Evolutionary conservation across 768 basidiomycete species (phyloP).

Genomic region (Pulveroboletus sp.): DNA sequence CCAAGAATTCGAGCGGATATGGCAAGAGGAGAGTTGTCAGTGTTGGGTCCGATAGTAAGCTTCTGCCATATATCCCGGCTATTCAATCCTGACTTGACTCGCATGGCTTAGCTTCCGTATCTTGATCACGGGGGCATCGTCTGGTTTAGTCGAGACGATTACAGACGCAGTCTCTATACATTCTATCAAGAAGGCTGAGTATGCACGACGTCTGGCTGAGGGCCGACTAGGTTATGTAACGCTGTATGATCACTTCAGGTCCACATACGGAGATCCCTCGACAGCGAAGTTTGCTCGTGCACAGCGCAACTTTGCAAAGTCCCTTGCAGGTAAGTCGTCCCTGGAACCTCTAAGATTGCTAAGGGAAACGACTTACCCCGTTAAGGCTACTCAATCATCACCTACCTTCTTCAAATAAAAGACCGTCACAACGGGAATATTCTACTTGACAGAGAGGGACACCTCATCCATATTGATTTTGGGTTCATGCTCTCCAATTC

Average conservation of each 20-base stretch:
- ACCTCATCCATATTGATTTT: conserved; percentile 95
- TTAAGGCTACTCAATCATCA: conserved; percentile 87
- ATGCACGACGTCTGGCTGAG: conserved; percentile 79
- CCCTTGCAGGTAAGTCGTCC: conserved; percentile 61
- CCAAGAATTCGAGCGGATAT: conserved; percentile 87
- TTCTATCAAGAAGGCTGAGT: conserved; percentile 98
- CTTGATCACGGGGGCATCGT: conserved; percentile 86
- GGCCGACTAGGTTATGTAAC: conserved; percentile 85
- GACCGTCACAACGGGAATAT: conserved; percentile 99
- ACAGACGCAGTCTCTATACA: conserved; percentile 98
- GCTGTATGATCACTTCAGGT: conserved; percentile 86
- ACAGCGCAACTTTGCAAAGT: conserved; percentile 91
- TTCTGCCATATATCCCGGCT: not conserved
- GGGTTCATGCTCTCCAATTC: conserved; percentile 98
- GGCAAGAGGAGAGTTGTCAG: conserved; percentile 87
- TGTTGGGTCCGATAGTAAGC: conserved; percentile 93
- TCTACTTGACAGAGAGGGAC: conserved; percentile 90
- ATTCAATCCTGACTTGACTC: not conserved
- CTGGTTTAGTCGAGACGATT: conserved; percentile 95
- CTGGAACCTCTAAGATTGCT: not conserved
- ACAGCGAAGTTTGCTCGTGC: conserved; percentile 86
- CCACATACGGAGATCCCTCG: conserved; percentile 83
- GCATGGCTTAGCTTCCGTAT: conserved; percentile 75
- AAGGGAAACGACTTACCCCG: not conserved
- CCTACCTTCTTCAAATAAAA: conserved; percentile 96